These are phyloP conservation scores for Asparagopsis taxiformis DNA, from an alignment of 31 red algal genomes.

Conservation along the genomic window DNA sequence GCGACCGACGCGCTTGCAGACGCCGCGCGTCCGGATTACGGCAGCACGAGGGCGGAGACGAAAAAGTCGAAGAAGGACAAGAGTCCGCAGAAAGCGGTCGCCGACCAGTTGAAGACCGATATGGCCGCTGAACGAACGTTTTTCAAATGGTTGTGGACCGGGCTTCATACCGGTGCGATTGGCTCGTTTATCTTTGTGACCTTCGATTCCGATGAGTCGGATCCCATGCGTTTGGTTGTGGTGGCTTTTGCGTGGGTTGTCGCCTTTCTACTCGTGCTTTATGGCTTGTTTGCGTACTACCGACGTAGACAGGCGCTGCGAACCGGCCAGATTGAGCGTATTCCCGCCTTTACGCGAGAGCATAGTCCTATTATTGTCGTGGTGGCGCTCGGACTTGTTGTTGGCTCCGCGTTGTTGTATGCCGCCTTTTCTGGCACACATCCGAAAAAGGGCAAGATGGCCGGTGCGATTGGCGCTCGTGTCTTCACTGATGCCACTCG, in stretches of 20 bases:
- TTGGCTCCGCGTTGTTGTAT: conserved; percentile 28
- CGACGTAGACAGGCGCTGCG: conserved; percentile 29
- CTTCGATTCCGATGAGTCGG: conserved; percentile 38
- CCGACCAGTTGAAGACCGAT: conserved; percentile 81
- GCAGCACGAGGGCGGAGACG: conserved; percentile 1
- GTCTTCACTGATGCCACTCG: too few species aligned
- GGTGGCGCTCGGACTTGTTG: conserved; percentile 17
- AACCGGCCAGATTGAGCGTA: conserved; percentile 8
- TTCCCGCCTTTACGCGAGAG: conserved; percentile 33
- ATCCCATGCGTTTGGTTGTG: conserved; percentile 42
- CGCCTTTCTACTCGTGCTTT: conserved; percentile 66
- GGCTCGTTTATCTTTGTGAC: conserved; percentile 89
- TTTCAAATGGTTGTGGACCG: conserved; percentile 95
- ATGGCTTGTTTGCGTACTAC: conserved; percentile 73
- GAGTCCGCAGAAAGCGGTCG: conserved; percentile 47
- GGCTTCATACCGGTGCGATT: conserved; percentile 91
- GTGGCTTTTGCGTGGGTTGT: conserved; percentile 63
- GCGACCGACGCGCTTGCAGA: not conserved
- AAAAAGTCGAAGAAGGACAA: conserved; percentile 42
- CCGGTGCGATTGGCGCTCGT: too few species aligned
- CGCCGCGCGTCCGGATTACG: conserved; percentile 3
- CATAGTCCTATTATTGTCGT: conserved; percentile 41
- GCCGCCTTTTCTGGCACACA: conserved; percentile 10
- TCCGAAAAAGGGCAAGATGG: too few species aligned
- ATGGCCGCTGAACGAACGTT: conserved; percentile 96